These are phyloP conservation scores for Xylaria bambusicola DNA, from an alignment of 495 filamentous ascomycete species.

Conservation along the genomic window DNA sequence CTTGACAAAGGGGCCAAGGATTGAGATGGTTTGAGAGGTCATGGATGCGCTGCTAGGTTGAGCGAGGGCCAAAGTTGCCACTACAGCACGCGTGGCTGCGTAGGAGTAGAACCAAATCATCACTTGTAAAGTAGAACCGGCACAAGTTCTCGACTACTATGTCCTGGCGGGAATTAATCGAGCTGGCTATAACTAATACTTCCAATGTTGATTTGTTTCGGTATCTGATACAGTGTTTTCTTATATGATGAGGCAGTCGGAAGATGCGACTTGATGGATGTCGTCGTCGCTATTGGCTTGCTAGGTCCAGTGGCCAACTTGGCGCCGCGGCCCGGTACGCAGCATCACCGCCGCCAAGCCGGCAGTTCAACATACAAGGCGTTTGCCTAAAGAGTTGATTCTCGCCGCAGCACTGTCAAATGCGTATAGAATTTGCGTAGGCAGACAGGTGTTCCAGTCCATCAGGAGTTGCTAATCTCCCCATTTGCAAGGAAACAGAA, in stretches of 20 bases:
- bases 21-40: too few relatives aligned
- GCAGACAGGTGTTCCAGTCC: conserved; percentile 6
- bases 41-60: too few relatives aligned
- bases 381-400: conserved; percentile 9
- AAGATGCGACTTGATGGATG: neutral
- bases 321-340: too few relatives aligned
- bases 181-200: conserved; percentile 5
- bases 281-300: conserved; percentile 9
- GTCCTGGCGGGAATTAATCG: neutral
- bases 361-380: conserved; percentile 17
- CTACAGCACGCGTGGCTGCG: too few relatives aligned
- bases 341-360: conserved; percentile 16
- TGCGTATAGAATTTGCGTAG: conserved; percentile 5
- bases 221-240: conserved; percentile 10
- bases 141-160: conserved; percentile 4
- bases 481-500: conserved; percentile 7
- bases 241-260: conserved; percentile 2
- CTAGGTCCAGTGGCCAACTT: conserved; percentile 1
- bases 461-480: conserved; percentile 4
- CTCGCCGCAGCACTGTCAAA: conserved; percentile 8
- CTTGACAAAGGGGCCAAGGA: too few relatives aligned
- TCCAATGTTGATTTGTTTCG: conserved; percentile 2
- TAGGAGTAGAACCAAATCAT: too few relatives aligned
- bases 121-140: neutral
- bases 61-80: too few relatives aligned